Conservation (phyloP, 495 filamentous ascomycete genomes). For the Lepraria neglecta region DNA sequence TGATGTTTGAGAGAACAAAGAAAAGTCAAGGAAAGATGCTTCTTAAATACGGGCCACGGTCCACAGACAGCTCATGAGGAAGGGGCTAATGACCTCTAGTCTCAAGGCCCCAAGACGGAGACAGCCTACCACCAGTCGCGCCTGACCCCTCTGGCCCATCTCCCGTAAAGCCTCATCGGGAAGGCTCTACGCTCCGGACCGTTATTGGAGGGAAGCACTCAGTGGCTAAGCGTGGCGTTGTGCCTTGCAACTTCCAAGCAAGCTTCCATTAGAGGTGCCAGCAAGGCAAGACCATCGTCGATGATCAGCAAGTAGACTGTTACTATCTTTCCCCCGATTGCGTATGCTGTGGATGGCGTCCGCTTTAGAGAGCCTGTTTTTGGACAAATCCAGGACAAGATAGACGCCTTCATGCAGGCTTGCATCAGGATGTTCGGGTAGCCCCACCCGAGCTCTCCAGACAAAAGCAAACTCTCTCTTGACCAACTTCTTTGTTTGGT, state of each 20-base stretch:
- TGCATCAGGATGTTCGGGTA: not conserved
- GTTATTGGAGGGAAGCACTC: constrained; percentile 2
- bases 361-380: not conserved
- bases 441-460: not conserved
- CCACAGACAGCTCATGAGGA: constrained; percentile 5
- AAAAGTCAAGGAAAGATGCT: constrained; percentile 1
- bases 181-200: constrained; percentile 9
- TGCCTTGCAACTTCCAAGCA: not conserved
- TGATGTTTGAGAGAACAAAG: not conserved
- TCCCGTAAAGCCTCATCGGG: not conserved
- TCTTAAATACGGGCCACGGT: constrained; percentile 3
- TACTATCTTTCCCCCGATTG: not conserved
- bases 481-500: not conserved
- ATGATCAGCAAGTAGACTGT: constrained; percentile 5
- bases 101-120: not conserved
- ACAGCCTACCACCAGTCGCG: not conserved
- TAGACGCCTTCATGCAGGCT: not conserved
- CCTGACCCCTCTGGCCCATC: not conserved
- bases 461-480: not conserved
- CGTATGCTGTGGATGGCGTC: not conserved
- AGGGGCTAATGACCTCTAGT: constrained; percentile 15
- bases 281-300: constrained; percentile 9
- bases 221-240: constrained; percentile 10
- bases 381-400: not conserved
- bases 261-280: constrained; percentile 9